A percentile compares a stretch with the other conserved stretches of the same genome.
Evolutionary conservation across 139 green algal species (phyloP).

Genomic region (Haematococcus lacustris): DNA sequence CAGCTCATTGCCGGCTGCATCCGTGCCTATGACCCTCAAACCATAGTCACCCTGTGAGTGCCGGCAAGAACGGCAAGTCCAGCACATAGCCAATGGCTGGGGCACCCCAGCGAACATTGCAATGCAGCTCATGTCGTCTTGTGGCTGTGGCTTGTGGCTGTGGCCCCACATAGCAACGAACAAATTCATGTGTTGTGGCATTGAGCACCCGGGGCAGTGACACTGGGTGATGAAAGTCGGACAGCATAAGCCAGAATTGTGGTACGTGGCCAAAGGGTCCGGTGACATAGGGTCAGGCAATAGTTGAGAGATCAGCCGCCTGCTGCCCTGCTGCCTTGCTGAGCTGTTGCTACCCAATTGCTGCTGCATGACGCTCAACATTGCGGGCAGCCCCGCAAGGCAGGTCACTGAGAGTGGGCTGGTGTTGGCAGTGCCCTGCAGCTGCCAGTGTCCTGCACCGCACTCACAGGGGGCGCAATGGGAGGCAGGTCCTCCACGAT

Average conservation of each 20-base stretch:
- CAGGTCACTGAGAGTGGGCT: background rate
- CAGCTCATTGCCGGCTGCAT: conserved; percentile 20
- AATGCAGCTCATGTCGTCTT: background rate
- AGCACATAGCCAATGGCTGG: no score
- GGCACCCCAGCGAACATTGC: background rate
- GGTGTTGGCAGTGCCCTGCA: background rate
- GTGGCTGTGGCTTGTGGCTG: background rate
- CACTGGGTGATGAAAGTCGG: no score
- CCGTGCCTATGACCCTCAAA: conserved; percentile 24
- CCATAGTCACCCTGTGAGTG: conserved; percentile 39
- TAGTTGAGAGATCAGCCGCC: background rate
- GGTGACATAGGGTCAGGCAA: no score
- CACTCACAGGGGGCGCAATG: conserved; percentile 41
- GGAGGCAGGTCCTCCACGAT: conserved; percentile 39
- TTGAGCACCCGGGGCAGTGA: no score
- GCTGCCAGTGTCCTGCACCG: no score
- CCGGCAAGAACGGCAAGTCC: background rate
- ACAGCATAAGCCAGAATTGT: no score
- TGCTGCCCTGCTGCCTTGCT: background rate
- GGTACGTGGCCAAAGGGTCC: no score
- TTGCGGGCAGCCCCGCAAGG: background rate
- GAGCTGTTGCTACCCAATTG: no score
- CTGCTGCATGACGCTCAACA: no score
- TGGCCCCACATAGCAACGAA: background rate
- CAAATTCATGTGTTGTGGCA: background rate